Percentiles rank a stretch among this genome's conserved stretches.
These are phyloP conservation scores for Bruguiera hainesii DNA, from an alignment of 441 rosid genomes.

Conservation along the genomic window DNA sequence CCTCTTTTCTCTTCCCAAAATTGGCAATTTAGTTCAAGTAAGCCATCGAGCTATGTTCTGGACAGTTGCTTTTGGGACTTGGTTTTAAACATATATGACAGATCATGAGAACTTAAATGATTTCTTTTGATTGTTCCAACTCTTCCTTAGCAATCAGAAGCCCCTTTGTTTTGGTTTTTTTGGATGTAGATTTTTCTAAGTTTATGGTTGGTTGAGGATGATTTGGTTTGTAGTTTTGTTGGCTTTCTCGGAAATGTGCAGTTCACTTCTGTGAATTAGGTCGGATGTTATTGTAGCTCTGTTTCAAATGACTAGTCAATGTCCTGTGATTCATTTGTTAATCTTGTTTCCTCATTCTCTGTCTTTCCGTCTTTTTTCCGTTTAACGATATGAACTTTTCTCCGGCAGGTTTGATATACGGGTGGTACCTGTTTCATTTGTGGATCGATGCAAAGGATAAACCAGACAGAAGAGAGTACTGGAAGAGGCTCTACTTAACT, in stretches of 20 bases:
- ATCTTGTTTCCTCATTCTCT: background rate
- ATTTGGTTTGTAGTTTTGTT: background rate
- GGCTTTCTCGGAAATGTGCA: background rate
- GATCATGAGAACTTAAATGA: background rate
- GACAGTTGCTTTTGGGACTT: background rate
- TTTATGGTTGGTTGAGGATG: too few species aligned
- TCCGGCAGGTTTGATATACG: constrained; percentile 13
- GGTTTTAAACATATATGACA: constrained; percentile 2
- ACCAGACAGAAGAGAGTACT: constrained; percentile 7
- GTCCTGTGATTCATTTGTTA: too few species aligned
- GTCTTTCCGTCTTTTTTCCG: background rate
- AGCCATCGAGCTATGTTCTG: constrained; percentile 3
- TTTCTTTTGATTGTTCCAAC: background rate
- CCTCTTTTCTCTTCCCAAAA: background rate
- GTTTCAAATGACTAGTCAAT: too few species aligned
- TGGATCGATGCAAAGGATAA: constrained; percentile 3
- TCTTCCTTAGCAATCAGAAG: background rate
- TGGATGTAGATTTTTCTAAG: constrained; percentile 1
- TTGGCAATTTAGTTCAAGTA: constrained; percentile 2
- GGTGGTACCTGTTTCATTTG: constrained; percentile 10
- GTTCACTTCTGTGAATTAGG: too few species aligned
- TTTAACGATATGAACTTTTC: constrained; percentile 9
- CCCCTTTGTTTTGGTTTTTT: background rate
- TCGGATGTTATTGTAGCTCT: too few species aligned
- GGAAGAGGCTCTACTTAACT: background rate